Evolutionary conservation across 192 early-diverging fungal species (phyloP), one percentile per base, ranked within the genome.

Genomic region (Linnemannia exigua): DNA sequence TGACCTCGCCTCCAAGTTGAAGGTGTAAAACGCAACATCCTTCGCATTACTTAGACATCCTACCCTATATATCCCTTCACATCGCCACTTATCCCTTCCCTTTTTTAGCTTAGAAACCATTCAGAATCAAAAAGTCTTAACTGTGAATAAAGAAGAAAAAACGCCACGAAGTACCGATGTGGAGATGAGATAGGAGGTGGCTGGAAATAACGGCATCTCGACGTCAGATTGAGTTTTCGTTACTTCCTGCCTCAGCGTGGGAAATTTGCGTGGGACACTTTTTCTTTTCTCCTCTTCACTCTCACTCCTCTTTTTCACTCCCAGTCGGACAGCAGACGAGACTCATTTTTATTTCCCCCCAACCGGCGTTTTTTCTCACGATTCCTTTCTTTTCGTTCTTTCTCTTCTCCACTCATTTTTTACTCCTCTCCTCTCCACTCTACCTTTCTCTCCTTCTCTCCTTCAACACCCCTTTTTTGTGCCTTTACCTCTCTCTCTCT

Each of bases 211-310:
- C 11, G 61, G 4, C 6, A 5, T 16, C 31, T 22, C 31, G 17
- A 72, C 44, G 50, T 74, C 48, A 50, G 14, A 16, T 41, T 17
- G 73, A 46, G 35, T 17, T 50, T 76, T 33, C 50, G 44, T 80
- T 80, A 80, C 28, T 80, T 80, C 79, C 79, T 47, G 66, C 37
- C 36, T 31, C 20, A 81, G 75, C 74, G 80, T 81, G 80, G 74
- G 80, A 81, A 81, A 70, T 71, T 81, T 81, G 31, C 51, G 47
- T 36, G 35, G 58, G 58, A 63, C 58, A 31, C 37, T 69, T 69
- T 41, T 38, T 69, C 67, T 38, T 69, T 28, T 37, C 46, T 47
- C 46, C 16, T n/a, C 4, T 22, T 41, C 25, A 14, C 44, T 33
- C 70, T 4, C 61, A 5, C 20, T 22, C 28, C 38, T 37, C 22